These are phyloP conservation scores for Fusarium sp. DNA, from an alignment of 2,329 filamentous ascomycete species.

Conservation along the genomic window DNA sequence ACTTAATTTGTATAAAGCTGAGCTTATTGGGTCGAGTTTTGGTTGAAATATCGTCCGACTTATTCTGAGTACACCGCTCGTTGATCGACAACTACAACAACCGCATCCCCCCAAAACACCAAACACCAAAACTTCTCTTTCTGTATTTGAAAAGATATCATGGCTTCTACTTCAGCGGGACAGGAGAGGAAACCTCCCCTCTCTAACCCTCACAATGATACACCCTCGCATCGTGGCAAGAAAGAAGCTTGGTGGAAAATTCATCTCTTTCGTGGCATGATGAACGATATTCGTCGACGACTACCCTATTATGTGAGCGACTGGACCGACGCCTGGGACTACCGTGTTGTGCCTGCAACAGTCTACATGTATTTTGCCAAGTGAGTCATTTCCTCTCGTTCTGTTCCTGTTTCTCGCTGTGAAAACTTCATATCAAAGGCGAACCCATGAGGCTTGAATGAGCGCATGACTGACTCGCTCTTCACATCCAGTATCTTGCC, in stretches of 20 bases:
- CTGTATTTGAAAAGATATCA: constrained; percentile 1
- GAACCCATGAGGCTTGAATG: constrained; percentile 4
- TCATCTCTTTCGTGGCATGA: constrained; percentile 82
- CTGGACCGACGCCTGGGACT: constrained; percentile 91
- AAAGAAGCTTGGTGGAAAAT: constrained; percentile 78
- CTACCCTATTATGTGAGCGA: constrained; percentile 86
- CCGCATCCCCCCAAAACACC: not conserved
- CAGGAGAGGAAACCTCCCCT: constrained; percentile 19
- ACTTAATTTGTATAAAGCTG: not conserved
- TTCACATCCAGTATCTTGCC: constrained; percentile 78
- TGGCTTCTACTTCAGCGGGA: constrained; percentile 31
- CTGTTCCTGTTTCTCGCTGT: not conserved
- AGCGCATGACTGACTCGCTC: constrained; percentile 28
- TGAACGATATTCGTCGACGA: constrained; percentile 81
- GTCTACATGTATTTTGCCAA: constrained; percentile 97
- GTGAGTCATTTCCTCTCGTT: constrained; percentile 62
- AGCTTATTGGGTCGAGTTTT: not conserved
- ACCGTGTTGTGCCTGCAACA: constrained; percentile 88
- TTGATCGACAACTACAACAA: constrained; percentile 6
- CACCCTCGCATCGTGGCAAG: constrained; percentile 14
- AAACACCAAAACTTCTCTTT: not conserved
- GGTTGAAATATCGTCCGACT: not conserved
- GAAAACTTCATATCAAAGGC: not conserved
- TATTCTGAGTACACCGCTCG: constrained; percentile 4
- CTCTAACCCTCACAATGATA: not conserved